Percentiles rank a stretch among this genome's conserved stretches.
Conservation (phyloP, 2,329 filamentous ascomycete genomes). For the Nemania sp. region DNA sequence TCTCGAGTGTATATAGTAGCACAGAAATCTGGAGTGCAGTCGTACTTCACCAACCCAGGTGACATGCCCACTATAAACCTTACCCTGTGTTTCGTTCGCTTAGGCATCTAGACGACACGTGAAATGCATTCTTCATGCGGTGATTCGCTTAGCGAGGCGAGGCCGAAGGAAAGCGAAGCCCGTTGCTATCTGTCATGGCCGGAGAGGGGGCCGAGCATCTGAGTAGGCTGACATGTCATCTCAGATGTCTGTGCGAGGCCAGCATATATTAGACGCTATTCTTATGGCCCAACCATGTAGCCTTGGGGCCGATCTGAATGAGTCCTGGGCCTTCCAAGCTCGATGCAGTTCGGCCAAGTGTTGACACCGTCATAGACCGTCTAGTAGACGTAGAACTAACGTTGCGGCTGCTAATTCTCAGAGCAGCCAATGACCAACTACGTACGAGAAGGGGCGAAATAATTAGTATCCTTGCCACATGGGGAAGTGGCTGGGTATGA, state of each 20-base stretch:
- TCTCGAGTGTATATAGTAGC: conserved; percentile 27
- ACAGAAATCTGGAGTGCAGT: conserved; percentile 41
- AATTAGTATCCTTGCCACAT: conserved; percentile 16
- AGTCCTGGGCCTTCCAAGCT: conserved; percentile 17
- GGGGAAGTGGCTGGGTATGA: conserved; percentile 29
- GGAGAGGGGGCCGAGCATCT: conserved; percentile 20
- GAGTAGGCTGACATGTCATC: conserved; percentile 27
- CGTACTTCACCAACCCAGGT: conserved; percentile 32
- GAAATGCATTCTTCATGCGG: conserved; percentile 30
- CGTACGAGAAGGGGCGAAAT: conserved; percentile 3
- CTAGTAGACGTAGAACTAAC: neutral
- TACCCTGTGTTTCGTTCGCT: conserved; percentile 37
- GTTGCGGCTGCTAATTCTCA: neutral
- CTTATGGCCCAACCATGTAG: conserved; percentile 31
- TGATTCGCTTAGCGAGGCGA: conserved; percentile 37
- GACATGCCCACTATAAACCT: conserved; percentile 38
- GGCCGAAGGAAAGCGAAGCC: conserved; percentile 38
- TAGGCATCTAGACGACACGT: conserved; percentile 36
- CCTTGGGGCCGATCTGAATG: conserved; percentile 25
- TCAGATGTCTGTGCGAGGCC: conserved; percentile 30
- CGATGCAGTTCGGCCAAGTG: neutral
- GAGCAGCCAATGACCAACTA: neutral
- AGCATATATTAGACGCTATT: conserved; percentile 38
- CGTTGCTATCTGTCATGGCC: conserved; percentile 20
- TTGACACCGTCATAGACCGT: neutral